A percentile compares a stretch with the other conserved stretches of the same genome.
phyloP scores from a whole-genome alignment of 345 rosid genomes.

The Adansonia digitata region DNA sequence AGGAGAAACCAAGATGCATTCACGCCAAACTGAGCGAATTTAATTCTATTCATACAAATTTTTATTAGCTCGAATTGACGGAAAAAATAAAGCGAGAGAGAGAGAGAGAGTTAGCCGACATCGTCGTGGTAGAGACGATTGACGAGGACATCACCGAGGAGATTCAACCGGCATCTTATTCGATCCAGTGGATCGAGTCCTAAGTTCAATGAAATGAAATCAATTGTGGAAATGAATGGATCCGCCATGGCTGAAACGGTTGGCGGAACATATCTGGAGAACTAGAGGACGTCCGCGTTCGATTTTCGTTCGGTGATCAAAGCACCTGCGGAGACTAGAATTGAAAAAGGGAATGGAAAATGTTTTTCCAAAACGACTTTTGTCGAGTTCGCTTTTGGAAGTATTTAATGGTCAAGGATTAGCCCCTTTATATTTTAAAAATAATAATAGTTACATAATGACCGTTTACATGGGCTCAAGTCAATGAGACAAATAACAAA shows the following conservation, averaged over 20 bases:
- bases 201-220: background rate
- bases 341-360: background rate
- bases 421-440: background rate
- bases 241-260: background rate
- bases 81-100: no score
- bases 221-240: background rate
- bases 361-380: background rate
- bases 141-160: slow-evolving; percentile 96
- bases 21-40: background rate
- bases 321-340: background rate
- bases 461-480: no score
- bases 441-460: no score
- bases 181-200: slow-evolving; percentile 33
- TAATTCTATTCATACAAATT: background rate
- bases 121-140: slow-evolving; percentile 96
- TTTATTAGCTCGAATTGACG: background rate
- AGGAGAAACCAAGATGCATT: background rate
- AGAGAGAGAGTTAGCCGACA: slow-evolving; percentile 55
- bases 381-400: background rate
- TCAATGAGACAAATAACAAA: no score
- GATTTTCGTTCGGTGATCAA: background rate
- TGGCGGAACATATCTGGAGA: background rate
- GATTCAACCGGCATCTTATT: slow-evolving; percentile 97
- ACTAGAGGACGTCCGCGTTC: background rate
- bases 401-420: background rate